Conservation (phyloP, 2,329 filamentous ascomycete species). For the Ophiosphaerella herpotricha region DNA sequence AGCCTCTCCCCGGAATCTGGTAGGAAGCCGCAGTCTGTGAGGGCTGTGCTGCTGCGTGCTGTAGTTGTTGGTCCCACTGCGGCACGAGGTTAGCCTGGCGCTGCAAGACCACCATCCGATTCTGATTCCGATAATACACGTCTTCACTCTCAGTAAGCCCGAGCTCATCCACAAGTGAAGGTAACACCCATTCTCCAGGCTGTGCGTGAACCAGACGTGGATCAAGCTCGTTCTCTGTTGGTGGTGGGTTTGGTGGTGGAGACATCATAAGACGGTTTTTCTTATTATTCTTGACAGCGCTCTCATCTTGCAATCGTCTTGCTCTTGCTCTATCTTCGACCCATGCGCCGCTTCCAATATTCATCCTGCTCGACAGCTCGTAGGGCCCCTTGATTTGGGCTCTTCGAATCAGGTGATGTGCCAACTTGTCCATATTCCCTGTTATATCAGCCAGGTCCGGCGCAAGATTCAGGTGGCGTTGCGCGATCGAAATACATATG, state of each 20-base stretch:
- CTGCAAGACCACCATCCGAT: background rate
- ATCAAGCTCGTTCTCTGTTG: conserved; percentile 8
- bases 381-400: conserved; percentile 18
- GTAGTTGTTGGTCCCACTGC: background rate
- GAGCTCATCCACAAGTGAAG: no score
- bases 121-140: conserved; percentile 10
- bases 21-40: background rate
- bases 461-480: conserved; percentile 3
- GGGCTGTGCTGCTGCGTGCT: background rate
- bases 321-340: conserved; percentile 1
- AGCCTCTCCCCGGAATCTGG: background rate
- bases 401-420: conserved; percentile 13
- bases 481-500: conserved; percentile 15
- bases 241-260: background rate
- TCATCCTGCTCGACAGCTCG: conserved; percentile 9
- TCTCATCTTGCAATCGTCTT: background rate
- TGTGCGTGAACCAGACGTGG: conserved; percentile 14
- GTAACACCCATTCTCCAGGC: conserved; percentile 6
- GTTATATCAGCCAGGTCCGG: conserved; percentile 7
- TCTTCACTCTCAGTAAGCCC: conserved; percentile 6
- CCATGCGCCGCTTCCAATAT: conserved; percentile 12
- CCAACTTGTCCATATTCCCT: conserved; percentile 11
- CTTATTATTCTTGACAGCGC: background rate
- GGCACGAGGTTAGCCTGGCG: background rate
- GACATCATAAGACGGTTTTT: background rate